Evolutionary conservation across 2,329 filamentous ascomycete species (phyloP).

Genomic region (Sporothrix humicola): DNA sequence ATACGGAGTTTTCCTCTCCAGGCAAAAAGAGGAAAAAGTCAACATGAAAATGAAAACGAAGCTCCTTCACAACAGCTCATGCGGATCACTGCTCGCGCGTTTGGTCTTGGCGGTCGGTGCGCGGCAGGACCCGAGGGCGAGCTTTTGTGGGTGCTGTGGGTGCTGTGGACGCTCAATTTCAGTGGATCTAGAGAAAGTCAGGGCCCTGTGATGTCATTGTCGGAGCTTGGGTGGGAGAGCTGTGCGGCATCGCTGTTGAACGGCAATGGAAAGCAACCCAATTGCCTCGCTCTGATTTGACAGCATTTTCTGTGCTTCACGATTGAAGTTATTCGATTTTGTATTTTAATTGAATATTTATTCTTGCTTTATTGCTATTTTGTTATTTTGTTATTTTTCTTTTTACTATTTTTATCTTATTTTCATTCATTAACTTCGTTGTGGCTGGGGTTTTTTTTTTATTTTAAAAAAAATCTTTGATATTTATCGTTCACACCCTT

Average conservation of each 20-base stretch:
- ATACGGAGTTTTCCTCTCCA: not conserved
- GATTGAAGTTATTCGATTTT: not conserved
- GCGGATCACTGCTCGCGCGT: conserved; percentile 9
- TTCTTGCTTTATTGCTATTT: not conserved
- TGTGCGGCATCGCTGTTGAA: not conserved
- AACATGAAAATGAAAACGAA: not conserved
- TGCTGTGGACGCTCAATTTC: not conserved
- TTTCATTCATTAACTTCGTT: too few species aligned
- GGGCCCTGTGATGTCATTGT: conserved; percentile 22
- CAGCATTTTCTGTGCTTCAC: not conserved
- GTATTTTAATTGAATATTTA: not conserved
- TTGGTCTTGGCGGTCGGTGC: conserved; percentile 23
- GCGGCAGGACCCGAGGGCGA: conserved; percentile 20
- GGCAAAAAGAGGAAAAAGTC: not conserved
- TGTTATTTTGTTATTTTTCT: too few species aligned
- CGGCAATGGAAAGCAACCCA: not conserved
- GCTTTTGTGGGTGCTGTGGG: not conserved
- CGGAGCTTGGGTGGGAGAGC: not conserved
- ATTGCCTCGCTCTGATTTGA: conserved; percentile 5
- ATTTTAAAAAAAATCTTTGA: too few species aligned
- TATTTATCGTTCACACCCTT: not conserved
- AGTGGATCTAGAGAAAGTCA: not conserved
- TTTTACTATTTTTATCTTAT: not conserved
- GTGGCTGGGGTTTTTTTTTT: too few species aligned
- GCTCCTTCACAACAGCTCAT: not conserved